A percentile compares a stretch with the other conserved stretches of the same genome.
Evolutionary conservation across 78 protist species (phyloP).

Genomic region (Pigoraptor vietnamica): DNA sequence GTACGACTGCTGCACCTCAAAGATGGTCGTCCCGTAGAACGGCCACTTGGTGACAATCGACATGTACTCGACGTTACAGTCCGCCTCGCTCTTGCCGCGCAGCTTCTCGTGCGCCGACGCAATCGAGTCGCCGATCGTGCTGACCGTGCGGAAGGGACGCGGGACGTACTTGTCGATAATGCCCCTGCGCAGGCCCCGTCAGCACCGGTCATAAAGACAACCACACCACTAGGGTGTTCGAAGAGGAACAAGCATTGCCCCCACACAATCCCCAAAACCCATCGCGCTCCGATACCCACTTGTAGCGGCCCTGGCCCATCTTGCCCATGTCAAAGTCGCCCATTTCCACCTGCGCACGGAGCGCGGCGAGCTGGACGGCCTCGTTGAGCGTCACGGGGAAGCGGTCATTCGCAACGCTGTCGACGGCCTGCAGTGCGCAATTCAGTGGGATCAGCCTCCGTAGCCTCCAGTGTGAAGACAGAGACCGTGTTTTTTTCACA

Average conservation of each 20-base stretch:
- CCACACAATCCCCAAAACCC: neutral
- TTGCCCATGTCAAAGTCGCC: neutral
- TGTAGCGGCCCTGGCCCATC: neutral
- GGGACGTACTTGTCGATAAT: neutral
- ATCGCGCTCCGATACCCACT: neutral
- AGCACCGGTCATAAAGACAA: neutral
- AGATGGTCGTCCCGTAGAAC: neutral
- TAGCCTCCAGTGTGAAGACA: too few species aligned
- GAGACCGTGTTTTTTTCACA: too few species aligned
- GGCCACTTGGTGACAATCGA: neutral
- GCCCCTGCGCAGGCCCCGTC: neutral
- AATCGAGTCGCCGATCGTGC: neutral
- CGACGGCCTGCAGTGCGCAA: neutral
- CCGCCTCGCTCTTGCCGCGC: neutral
- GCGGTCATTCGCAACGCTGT: constrained; percentile 8
- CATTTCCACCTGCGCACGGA: constrained; percentile 8
- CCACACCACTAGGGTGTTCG: too few species aligned
- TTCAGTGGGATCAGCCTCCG: too few species aligned
- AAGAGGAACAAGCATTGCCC: neutral
- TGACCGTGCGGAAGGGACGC: neutral
- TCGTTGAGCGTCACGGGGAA: neutral
- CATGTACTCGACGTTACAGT: neutral
- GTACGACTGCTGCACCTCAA: constrained; percentile 17
- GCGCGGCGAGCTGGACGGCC: neutral
- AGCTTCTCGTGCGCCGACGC: neutral